These are phyloP conservation scores for Phenoliferia sp. DNA, from an alignment of 1,284 basidiomycete species.

Conservation along the genomic window DNA sequence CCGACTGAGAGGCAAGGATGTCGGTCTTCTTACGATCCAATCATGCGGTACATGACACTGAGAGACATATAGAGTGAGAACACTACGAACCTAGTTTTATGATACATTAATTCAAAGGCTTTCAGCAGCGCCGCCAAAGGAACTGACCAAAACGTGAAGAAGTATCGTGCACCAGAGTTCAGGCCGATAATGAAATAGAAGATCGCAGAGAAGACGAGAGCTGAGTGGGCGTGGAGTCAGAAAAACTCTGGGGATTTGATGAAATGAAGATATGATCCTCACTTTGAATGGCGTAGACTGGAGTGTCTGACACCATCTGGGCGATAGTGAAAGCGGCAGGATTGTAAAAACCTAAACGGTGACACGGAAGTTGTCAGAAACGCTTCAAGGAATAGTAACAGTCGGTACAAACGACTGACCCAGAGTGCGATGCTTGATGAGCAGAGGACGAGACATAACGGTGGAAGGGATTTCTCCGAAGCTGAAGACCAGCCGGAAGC, in stretches of 20 bases:
- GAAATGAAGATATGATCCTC: too few species aligned
- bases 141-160: not conserved
- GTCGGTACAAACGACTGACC: constrained; percentile 26
- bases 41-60: constrained; percentile 8
- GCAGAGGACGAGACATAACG: constrained; percentile 19
- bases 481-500: not conserved
- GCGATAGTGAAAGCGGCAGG: constrained; percentile 38
- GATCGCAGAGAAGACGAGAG: constrained; percentile 21
- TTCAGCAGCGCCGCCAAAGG: too few species aligned
- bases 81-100: too few species aligned
- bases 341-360: constrained; percentile 29
- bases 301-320: constrained; percentile 41
- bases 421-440: constrained; percentile 30
- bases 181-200: constrained; percentile 26
- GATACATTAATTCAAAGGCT: too few species aligned
- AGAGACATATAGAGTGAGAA: constrained; percentile 1
- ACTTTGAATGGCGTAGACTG: constrained; percentile 44
- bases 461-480: constrained; percentile 13
- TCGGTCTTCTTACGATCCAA: not conserved
- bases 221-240: constrained; percentile 40
- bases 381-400: not conserved
- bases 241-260: constrained; percentile 44
- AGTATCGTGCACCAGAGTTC: not conserved
- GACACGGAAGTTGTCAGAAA: not conserved
- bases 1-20: not conserved